Evolutionary conservation across 2,329 filamentous ascomycete species (phyloP), one percentile per base, ranked within the genome.

Genomic region (Lasiodiplodia sp.): DNA sequence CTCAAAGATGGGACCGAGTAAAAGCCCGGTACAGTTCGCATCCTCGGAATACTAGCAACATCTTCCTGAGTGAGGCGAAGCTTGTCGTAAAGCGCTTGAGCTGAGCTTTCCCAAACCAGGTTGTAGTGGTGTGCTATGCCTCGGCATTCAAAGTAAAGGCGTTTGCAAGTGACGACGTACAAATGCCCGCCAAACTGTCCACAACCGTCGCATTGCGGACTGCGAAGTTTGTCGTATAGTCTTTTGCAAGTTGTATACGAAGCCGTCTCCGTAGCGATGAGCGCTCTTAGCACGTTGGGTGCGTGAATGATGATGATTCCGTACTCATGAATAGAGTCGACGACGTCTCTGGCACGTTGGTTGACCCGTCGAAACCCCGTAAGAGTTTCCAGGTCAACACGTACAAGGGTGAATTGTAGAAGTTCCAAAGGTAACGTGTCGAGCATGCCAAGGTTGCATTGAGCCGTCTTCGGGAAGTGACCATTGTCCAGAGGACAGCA

Each of bases 321-420:
- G 70, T 81, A 83, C 69, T 79, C 72, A n/a, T 71, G 76, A 18
- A 82, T 66, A 1, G 75, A 77, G 72, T 83, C 75, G 57, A 81
- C 78, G 18, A 77, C 71, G 23, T 72, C 60, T 74, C 79, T 79
- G 12, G 79, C 78, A 67, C 71, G 70, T 56, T 70, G 71, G 68
- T 79, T 82, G 55, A 82, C 78, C 57, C 74, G 74, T 58, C 79
- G 77, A 66, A 83, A 79, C 10, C 68, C 44, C 28, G 73, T 76
- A 34, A 83, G 73, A 3, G 78, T 74, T 1, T 67, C 74, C 0
- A 82, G 64, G 67, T 81, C 80, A 14, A 78, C 68, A 14, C 71
- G 47, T 21, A 62, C 67, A n/a, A 71, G 51, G 16, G 57, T 18
- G 4, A 4, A 25, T 28, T 70, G 70, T n/a, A 70, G 67, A 38